These are phyloP conservation scores for Angophora floribunda DNA, from an alignment of 345 rosid genomes.

Conservation along the genomic window DNA sequence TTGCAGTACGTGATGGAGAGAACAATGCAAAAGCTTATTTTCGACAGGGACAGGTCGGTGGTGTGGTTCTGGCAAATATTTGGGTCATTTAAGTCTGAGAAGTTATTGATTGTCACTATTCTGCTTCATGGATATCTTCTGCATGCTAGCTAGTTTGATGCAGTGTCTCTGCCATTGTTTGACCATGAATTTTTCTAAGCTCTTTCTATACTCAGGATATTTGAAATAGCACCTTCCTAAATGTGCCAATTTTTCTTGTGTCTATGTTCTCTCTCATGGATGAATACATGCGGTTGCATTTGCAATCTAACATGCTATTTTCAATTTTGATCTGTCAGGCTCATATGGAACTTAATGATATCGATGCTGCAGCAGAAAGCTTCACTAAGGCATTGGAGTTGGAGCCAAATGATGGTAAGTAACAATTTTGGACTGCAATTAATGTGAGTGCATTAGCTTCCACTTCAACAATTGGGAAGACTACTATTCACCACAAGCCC, in stretches of 20 bases:
- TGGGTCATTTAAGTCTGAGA: neutral
- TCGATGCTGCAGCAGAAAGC: conserved; percentile 95
- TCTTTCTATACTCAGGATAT: neutral
- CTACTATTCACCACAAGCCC: neutral
- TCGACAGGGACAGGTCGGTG: conserved; percentile 92
- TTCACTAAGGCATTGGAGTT: conserved; percentile 72
- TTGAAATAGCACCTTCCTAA: neutral
- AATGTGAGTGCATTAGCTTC: neutral
- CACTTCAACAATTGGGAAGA: neutral
- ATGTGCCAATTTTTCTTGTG: neutral
- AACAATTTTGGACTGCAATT: neutral
- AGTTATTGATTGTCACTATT: neutral
- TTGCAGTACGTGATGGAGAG: conserved; percentile 86
- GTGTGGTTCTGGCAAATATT: neutral
- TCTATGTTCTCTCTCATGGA: neutral
- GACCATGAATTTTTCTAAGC: neutral
- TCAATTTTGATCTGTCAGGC: conserved; percentile 34
- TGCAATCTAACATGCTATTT: neutral
- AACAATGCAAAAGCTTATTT: conserved; percentile 85
- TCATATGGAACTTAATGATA: conserved; percentile 79
- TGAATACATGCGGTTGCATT: neutral
- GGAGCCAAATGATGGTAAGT: conserved; percentile 88
- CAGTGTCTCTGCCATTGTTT: neutral
- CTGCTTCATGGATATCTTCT: neutral
- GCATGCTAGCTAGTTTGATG: neutral